Conservation (phyloP, 2,329 filamentous ascomycete species). For the Fusarium chlamydosporum region DNA sequence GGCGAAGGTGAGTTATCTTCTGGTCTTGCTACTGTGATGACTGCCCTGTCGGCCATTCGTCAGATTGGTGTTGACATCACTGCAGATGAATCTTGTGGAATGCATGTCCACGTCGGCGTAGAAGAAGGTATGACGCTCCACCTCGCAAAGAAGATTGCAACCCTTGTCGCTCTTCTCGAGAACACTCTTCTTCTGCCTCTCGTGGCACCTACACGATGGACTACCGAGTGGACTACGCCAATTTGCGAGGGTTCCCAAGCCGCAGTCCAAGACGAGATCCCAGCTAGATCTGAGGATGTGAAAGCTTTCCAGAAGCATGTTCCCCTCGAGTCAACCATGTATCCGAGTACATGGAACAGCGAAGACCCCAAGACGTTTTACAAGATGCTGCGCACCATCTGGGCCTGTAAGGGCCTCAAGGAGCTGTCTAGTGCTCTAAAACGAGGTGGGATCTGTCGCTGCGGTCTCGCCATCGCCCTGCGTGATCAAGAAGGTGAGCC, state of each 20-base stretch:
- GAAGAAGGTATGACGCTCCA: conserved; percentile 42
- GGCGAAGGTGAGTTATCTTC: conserved; percentile 28
- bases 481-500: not conserved
- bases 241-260: conserved; percentile 8
- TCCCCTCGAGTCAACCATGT: not conserved
- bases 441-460: not conserved
- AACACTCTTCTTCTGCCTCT: conserved; percentile 29
- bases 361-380: not conserved
- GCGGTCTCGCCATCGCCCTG: conserved; percentile 19
- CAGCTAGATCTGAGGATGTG: not conserved
- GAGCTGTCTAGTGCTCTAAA: not conserved
- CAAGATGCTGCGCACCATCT: conserved; percentile 26
- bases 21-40: conserved; percentile 25
- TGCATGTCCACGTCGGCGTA: conserved; percentile 49
- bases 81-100: conserved; percentile 42
- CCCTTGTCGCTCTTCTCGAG: conserved; percentile 44
- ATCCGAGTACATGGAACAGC: conserved; percentile 24
- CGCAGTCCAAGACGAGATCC: not conserved
- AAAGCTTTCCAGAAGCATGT: conserved; percentile 6
- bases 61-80: conserved; percentile 17
- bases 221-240: not conserved
- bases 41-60: conserved; percentile 27
- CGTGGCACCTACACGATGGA: conserved; percentile 6
- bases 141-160: conserved; percentile 46
- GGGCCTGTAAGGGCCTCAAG: conserved; percentile 9